These are phyloP conservation scores for Sequoiadendron giganteum DNA, from an alignment of 75 land plant genomes.

Conservation along the genomic window DNA sequence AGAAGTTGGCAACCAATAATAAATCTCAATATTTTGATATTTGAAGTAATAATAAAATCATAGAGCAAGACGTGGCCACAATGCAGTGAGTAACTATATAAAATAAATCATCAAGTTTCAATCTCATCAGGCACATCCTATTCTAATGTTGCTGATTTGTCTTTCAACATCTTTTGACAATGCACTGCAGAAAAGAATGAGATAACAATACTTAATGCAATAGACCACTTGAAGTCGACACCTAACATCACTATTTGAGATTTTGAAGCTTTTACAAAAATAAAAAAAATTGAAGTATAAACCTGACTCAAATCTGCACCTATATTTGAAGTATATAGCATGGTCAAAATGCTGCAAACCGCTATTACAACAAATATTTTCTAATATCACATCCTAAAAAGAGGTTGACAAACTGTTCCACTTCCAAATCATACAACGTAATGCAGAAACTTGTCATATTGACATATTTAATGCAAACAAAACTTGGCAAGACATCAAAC, in stretches of 20 bases:
- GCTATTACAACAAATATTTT: not conserved
- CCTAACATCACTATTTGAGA: not conserved
- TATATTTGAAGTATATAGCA: not conserved
- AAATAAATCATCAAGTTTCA: not conserved
- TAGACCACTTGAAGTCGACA: constrained; percentile 58
- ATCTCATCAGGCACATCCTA: not conserved
- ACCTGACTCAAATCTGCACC: not conserved
- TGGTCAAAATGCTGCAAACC: not conserved
- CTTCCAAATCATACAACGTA: not conserved
- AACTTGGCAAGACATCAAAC: not conserved
- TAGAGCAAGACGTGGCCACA: not conserved
- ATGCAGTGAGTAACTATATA: not conserved
- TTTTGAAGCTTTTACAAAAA: not conserved
- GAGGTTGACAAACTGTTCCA: not conserved
- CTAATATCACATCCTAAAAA: not conserved
- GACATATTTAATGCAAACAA: not conserved
- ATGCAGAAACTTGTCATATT: not conserved
- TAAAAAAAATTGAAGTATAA: not conserved
- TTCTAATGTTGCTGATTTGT: not conserved
- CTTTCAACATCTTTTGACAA: not conserved
- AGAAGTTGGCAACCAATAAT: not conserved
- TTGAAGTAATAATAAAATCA: not conserved
- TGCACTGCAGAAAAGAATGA: not conserved
- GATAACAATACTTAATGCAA: not conserved
- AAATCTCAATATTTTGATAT: not conserved